Evolutionary conservation across 371 early-diverging fungal species (phyloP).

Genomic region (Lichtheimia ornata): DNA sequence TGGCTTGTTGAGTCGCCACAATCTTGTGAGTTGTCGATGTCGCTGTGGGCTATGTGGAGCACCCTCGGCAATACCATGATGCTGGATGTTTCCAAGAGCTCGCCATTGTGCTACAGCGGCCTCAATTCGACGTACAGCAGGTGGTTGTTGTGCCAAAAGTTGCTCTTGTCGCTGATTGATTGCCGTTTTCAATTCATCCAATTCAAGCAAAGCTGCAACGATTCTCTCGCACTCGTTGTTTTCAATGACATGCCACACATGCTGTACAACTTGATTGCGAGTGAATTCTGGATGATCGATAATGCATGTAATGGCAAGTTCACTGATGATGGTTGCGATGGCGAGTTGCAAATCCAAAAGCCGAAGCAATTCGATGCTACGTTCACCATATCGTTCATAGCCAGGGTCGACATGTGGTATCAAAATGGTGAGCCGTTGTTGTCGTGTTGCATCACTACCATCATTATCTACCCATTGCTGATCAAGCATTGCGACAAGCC

Average conservation of each 20-base stretch:
- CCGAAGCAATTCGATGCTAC: not conserved
- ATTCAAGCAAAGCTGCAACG: not conserved
- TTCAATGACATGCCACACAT: not conserved
- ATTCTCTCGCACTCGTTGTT: not conserved
- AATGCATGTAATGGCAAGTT: not conserved
- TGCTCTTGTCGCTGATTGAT: not conserved
- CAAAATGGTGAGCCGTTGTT: too few relatives aligned
- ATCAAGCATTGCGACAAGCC: too few relatives aligned
- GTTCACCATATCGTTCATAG: too few relatives aligned
- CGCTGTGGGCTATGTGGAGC: not conserved
- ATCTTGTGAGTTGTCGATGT: not conserved
- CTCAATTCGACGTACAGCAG: not conserved
- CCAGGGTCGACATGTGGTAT: too few relatives aligned
- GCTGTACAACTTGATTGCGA: not conserved
- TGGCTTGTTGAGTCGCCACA: slow-evolving; percentile 8
- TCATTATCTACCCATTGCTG: too few relatives aligned
- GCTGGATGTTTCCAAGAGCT: not conserved
- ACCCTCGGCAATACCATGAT: not conserved
- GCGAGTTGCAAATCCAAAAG: slow-evolving; percentile 1
- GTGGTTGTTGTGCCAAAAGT: not conserved
- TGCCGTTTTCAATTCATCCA: not conserved
- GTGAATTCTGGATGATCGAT: not conserved
- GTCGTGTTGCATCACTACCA: too few relatives aligned
- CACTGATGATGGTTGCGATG: slow-evolving; percentile 4
- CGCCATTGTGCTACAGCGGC: not conserved